Evolutionary conservation across 768 basidiomycete genomes (phyloP).

Genomic region (Mycena amicta): DNA sequence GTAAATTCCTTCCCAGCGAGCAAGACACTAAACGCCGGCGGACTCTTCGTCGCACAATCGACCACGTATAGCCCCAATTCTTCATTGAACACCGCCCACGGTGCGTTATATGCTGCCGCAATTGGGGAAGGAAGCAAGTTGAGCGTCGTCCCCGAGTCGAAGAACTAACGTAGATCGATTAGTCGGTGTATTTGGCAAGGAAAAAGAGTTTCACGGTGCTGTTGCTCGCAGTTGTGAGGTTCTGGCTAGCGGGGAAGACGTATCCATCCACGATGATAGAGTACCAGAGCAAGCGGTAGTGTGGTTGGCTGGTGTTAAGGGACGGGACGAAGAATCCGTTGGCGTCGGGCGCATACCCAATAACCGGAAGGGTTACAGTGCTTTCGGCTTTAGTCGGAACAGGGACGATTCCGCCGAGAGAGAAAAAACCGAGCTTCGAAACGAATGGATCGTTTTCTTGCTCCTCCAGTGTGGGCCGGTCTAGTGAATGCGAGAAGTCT

Average conservation of each 20-base stretch:
- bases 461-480: constrained; percentile 19
- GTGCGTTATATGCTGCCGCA: constrained; percentile 22
- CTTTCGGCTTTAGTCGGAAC: constrained; percentile 14
- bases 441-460: constrained; percentile 15
- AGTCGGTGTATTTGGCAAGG: too few relatives aligned
- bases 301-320: neutral
- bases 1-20: constrained; percentile 21
- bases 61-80: constrained; percentile 16
- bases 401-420: constrained; percentile 29
- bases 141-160: constrained; percentile 25
- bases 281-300: constrained; percentile 12
- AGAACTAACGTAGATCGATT: too few relatives aligned
- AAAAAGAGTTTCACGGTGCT: too few relatives aligned
- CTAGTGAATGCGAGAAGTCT: constrained; percentile 25
- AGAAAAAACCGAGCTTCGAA: constrained; percentile 20
- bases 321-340: constrained; percentile 6
- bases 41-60: constrained; percentile 11
- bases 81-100: constrained; percentile 13
- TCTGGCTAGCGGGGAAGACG: constrained; percentile 19
- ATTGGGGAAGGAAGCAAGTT: constrained; percentile 23
- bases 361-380: constrained; percentile 20
- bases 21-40: constrained; percentile 22
- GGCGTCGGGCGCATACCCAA: constrained; percentile 11
- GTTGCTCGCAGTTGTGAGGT: constrained; percentile 9
- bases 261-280: constrained; percentile 19